These are phyloP conservation scores for Lactifluus piperatus DNA, from an alignment of 768 basidiomycete genomes.

Conservation along the genomic window DNA sequence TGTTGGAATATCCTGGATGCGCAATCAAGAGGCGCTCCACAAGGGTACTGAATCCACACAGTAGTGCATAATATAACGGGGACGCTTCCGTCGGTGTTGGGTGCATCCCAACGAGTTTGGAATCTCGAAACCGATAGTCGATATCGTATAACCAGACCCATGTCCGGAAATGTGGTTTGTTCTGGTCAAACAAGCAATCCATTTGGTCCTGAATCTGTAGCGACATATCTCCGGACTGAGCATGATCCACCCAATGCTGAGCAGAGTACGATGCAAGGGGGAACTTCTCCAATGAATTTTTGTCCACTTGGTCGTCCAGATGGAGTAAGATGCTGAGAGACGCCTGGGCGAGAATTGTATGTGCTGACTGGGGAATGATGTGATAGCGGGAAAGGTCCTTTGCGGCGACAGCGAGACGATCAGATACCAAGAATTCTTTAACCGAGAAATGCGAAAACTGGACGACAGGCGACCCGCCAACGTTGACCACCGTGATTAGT, in stretches of 20 bases:
- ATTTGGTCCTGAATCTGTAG: neutral
- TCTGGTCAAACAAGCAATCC: neutral
- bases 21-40: neutral
- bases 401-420: neutral
- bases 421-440: slow-evolving; percentile 2
- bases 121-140: neutral
- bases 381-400: neutral
- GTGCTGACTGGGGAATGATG: neutral
- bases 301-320: neutral
- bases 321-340: neutral
- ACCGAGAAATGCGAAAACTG: slow-evolving; percentile 10
- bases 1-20: neutral
- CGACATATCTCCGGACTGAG: neutral
- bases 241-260: slow-evolving; percentile 1
- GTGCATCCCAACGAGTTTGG: neutral
- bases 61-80: neutral
- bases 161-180: neutral
- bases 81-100: neutral
- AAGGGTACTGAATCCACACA: neutral
- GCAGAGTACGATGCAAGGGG: neutral
- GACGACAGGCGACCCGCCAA: neutral
- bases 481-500: neutral
- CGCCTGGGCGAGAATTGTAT: neutral
- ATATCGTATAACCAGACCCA: slow-evolving; percentile 6
- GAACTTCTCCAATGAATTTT: rapidly evolving